Evolutionary conservation across 2,329 filamentous ascomycete species (phyloP).

Genomic region (Colletotrichum sublineola): DNA sequence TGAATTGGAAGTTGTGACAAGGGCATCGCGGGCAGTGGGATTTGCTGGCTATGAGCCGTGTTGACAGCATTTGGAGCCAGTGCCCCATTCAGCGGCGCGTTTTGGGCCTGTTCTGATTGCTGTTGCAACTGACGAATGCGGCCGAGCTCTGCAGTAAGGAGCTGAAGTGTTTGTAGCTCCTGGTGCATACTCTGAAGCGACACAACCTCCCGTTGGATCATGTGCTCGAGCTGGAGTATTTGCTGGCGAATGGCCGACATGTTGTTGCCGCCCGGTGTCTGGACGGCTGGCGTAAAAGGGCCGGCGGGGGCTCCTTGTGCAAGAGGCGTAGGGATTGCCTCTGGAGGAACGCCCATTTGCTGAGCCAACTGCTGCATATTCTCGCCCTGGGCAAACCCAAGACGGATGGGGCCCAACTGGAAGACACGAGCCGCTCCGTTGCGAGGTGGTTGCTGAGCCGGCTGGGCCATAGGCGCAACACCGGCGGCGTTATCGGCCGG

Average conservation of each 20-base stretch:
- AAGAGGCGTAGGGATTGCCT: conserved; percentile 42
- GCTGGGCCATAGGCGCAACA: conserved; percentile 40
- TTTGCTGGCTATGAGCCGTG: conserved; percentile 41
- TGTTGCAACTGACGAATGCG: conserved; percentile 70
- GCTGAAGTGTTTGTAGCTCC: conserved; percentile 76
- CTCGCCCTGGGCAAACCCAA: conserved; percentile 81
- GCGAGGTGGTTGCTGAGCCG: conserved; percentile 45
- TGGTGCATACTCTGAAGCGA: conserved; percentile 73
- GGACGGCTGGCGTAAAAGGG: conserved; percentile 43
- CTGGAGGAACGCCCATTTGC: conserved; percentile 65
- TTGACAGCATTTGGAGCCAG: conserved; percentile 43
- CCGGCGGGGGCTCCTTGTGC: conserved; percentile 34
- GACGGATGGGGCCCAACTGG: conserved; percentile 79
- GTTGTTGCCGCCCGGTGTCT: conserved; percentile 47
- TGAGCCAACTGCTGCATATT: conserved; percentile 78
- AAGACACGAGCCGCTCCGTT: conserved; percentile 69
- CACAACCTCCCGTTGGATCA: conserved; percentile 76
- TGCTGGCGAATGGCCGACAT: conserved; percentile 68
- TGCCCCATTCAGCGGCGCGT: conserved; percentile 12
- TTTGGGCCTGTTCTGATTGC: conserved; percentile 48
- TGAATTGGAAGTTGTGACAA: conserved; percentile 34
- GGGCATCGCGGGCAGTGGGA: conserved; percentile 34
- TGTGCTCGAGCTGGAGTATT: conserved; percentile 75
- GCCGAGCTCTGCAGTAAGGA: conserved; percentile 76
- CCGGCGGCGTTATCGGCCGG: conserved; percentile 46